Conservation (phyloP, 768 basidiomycete genomes). For the Clitopilus hobsonii region DNA sequence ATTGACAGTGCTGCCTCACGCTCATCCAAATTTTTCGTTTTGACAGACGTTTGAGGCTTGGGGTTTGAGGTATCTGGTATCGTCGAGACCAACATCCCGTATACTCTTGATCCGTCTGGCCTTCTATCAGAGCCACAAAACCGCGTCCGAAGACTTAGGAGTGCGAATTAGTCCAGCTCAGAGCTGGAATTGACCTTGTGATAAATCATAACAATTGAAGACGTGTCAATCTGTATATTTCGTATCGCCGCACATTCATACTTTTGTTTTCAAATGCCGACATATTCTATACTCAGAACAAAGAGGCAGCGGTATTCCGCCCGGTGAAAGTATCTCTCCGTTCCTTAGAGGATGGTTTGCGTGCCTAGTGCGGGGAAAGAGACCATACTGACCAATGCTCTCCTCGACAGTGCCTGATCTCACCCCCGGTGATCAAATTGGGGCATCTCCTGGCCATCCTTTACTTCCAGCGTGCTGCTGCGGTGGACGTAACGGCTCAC, state of each 20-base stretch:
- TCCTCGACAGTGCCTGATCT: neutral
- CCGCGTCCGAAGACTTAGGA: neutral
- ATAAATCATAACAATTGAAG: too few species aligned
- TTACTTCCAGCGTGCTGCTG: neutral
- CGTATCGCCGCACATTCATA: too few species aligned
- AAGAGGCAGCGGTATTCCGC: too few species aligned
- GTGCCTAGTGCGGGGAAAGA: neutral
- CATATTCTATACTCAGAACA: too few species aligned
- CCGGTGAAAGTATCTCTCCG: neutral
- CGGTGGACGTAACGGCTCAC: neutral
- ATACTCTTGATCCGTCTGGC: neutral
- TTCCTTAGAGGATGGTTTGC: neutral
- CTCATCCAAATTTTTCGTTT: neutral
- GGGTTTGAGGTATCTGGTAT: neutral
- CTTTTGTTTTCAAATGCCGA: too few species aligned
- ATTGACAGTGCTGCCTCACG: neutral
- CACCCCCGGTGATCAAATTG: neutral
- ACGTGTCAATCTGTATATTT: too few species aligned
- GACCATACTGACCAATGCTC: neutral
- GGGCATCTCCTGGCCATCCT: neutral
- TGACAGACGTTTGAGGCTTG: neutral
- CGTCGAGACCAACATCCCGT: neutral
- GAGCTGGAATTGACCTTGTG: too few species aligned
- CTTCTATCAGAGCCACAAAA: neutral
- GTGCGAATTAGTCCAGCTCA: too few species aligned